Conservation (phyloP, 139 green algal species). For the Haematococcus lacustris region DNA sequence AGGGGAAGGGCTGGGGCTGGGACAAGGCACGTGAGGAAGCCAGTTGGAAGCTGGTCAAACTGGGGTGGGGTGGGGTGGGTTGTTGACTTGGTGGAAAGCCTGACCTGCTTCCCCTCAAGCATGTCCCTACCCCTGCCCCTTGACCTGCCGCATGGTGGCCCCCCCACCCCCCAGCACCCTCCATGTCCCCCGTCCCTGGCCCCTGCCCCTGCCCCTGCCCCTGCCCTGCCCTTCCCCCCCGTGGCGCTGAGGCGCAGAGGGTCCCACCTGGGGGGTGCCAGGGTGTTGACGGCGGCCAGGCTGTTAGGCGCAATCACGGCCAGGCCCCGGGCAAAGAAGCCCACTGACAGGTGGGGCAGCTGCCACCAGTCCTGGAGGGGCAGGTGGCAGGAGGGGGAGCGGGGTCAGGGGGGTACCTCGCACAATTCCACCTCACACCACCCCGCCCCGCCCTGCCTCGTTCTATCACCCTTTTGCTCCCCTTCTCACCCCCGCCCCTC, state of each 20-base stretch:
- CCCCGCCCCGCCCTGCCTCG: too few relatives aligned
- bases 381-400: background rate
- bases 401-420: background rate
- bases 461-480: background rate
- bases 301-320: background rate
- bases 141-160: background rate
- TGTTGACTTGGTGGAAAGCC: background rate
- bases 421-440: background rate
- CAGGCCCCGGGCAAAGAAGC: slow-evolving; percentile 25
- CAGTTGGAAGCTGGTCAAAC: background rate
- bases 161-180: background rate
- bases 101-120: background rate
- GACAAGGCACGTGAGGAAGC: background rate
- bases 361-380: slow-evolving; percentile 28
- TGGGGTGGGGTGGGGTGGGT: background rate
- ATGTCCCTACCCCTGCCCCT: background rate
- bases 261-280: slow-evolving; percentile 11
- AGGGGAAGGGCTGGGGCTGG: background rate
- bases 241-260: too few relatives aligned
- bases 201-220: too few relatives aligned
- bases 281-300: slow-evolving; percentile 3
- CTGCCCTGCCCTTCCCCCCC: too few relatives aligned
- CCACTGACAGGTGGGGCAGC: slow-evolving; percentile 25
- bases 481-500: background rate
- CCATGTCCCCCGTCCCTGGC: too few relatives aligned